phyloP scores from a whole-genome alignment of 805 yeast species.

The Kodamaea kakaduensis region DNA sequence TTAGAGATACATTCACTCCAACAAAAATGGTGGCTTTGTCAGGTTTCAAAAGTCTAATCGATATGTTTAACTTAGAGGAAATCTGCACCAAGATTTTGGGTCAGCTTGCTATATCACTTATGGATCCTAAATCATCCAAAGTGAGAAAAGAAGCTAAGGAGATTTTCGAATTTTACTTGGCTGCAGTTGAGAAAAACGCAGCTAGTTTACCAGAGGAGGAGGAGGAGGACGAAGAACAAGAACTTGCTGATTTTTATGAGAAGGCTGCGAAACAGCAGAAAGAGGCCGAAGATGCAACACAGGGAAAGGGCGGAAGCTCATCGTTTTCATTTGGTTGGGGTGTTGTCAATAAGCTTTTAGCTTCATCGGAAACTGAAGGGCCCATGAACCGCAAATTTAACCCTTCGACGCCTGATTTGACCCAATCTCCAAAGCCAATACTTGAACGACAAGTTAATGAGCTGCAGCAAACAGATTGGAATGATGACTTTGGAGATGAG shows the following conservation, averaged over 20 bases:
- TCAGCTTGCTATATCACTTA: slow-evolving; percentile 75
- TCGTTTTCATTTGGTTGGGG: slow-evolving; percentile 33
- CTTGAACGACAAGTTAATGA: slow-evolving; percentile 9
- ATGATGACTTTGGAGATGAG: slow-evolving; percentile 15
- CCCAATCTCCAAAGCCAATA: slow-evolving; percentile 26
- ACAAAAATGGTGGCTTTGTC: slow-evolving; percentile 72
- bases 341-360: slow-evolving; percentile 32
- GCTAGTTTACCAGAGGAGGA: slow-evolving; percentile 29
- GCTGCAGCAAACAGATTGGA: slow-evolving; percentile 13
- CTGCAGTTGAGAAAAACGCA: slow-evolving; percentile 37
- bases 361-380: slow-evolving; percentile 29
- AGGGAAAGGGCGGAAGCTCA: slow-evolving; percentile 11
- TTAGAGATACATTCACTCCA: slow-evolving; percentile 74
- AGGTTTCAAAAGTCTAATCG: slow-evolving; percentile 64
- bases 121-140: slow-evolving; percentile 62
- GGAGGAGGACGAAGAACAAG: slow-evolving; percentile 38
- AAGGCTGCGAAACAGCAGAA: slow-evolving; percentile 15
- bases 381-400: slow-evolving; percentile 35
- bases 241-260: slow-evolving; percentile 27
- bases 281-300: slow-evolving; percentile 8
- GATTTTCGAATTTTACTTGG: slow-evolving; percentile 57
- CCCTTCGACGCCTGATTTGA: slow-evolving; percentile 35
- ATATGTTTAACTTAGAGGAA: slow-evolving; percentile 66
- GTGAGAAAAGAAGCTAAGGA: slow-evolving; percentile 71
- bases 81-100: slow-evolving; percentile 79